Evolutionary conservation across 176 grass and related monocot genomes (phyloP).

Genomic region (Ensete ventricosum): DNA sequence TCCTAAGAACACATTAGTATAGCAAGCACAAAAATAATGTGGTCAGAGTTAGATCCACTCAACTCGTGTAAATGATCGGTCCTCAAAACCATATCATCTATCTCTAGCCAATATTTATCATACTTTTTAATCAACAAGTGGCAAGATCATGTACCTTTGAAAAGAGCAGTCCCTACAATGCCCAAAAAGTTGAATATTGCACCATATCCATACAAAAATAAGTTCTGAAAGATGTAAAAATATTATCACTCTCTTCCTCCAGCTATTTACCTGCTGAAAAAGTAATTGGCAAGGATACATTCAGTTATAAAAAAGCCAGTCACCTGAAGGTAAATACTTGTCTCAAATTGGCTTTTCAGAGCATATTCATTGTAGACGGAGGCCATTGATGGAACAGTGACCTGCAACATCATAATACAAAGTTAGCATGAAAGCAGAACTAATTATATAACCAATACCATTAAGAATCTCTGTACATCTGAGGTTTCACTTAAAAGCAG

Average conservation of each 20-base stretch:
- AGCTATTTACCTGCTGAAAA: conserved; percentile 5
- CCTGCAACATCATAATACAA: conserved; percentile 37
- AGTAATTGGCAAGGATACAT: background rate
- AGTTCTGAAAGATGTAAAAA: conserved; percentile 50
- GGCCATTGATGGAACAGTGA: conserved; percentile 89
- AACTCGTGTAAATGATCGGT: background rate
- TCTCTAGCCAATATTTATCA: background rate
- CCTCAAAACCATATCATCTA: background rate
- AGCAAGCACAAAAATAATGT: too few species aligned
- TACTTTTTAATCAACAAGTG: background rate
- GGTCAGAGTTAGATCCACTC: too few species aligned
- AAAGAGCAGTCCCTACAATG: conserved; percentile 70
- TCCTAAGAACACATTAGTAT: background rate
- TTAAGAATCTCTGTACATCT: background rate
- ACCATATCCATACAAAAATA: conserved; percentile 99
- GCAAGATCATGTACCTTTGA: conserved; percentile 49
- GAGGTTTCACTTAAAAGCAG: background rate
- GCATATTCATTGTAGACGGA: conserved; percentile 98
- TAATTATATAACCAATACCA: background rate
- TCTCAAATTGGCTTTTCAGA: conserved; percentile 96
- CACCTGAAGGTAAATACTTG: conserved; percentile 98
- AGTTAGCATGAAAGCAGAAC: background rate
- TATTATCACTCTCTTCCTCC: conserved; percentile 5
- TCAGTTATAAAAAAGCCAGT: background rate
- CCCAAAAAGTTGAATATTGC: conserved; percentile 98